Base-by-base conservation (phyloP, 139 green algal genomes). In the Gonium pectorale region DNA sequence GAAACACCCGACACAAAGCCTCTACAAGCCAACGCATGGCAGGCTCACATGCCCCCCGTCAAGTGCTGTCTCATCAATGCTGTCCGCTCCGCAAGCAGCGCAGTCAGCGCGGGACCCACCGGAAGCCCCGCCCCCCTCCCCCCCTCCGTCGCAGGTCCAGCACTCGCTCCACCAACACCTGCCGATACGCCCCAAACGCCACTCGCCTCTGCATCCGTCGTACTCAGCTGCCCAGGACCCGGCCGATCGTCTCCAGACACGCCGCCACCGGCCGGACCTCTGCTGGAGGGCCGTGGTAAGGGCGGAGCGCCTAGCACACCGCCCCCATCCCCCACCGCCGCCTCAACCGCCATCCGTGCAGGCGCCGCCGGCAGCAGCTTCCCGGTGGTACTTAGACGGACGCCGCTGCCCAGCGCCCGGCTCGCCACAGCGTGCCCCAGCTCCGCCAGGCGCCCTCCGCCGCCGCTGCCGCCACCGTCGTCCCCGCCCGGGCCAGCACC, bases 371-470 rank as follows among this genome's bases (percentile, higher is more conserved):
- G 63, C 60, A 84, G 63, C 2, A 84, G 78, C 78, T 74, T 66
- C 1, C 78, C 78, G 33, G 62, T 84, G 29, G 62, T 84, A 27
- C 78, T 84, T 17, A 82, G 75, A 5, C 75, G 59, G 5, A 82
- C 75, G 33, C 59, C 41, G 29, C 59, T 82, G 15, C 29, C 38
- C 59, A 82, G 24, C 21, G 75, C 75, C 3, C 75, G 75, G 27
- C 59, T 72, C 1, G 75, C 59, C 33, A 82, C 75, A 7, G 59
- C 38, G 29, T 72, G 59, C 26, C 59, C 59, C 27, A 82, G 15
- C 75, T 82, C 59, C n/a, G 59, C n/a, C 29, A 82, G 59, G 11
- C 59, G 75, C 17, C 59, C 4, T 29, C 13, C 29, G n/a, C n/a
- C 29, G 29, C 3, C 60, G 60, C n/a, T n/a, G n/a, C n/a, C 5